Evolutionary conservation across 371 early-diverging fungal species (phyloP).

Genomic region (Batrachochytrium dendrobatidis): DNA sequence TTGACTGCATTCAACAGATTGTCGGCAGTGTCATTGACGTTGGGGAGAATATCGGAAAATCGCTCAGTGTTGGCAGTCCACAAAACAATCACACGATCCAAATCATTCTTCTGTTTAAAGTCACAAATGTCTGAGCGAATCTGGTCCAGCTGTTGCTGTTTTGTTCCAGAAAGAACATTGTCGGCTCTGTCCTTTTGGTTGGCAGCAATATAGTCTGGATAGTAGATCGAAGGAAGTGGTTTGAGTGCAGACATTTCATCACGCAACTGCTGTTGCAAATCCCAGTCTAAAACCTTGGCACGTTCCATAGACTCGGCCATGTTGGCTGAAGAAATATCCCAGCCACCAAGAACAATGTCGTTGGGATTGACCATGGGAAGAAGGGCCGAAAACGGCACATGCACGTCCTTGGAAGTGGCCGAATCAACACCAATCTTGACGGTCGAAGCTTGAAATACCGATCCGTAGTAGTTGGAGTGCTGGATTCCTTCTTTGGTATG

Average conservation of each 20-base stretch:
- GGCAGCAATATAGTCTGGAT: conserved; percentile 84
- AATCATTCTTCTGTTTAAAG: conserved; percentile 75
- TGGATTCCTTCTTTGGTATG: conserved; percentile 87
- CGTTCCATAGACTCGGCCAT: conserved; percentile 88
- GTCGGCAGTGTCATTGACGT: conserved; percentile 93
- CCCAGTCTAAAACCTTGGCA: conserved; percentile 88
- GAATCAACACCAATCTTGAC: conserved; percentile 74
- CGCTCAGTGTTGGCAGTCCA: conserved; percentile 99
- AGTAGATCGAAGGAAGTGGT: conserved; percentile 92
- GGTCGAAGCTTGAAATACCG: conserved; percentile 90
- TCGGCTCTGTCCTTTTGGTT: conserved; percentile 95
- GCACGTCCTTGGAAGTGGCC: conserved; percentile 70
- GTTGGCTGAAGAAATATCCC: conserved; percentile 87
- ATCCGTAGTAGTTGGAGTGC: conserved; percentile 91
- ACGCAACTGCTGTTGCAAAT: conserved; percentile 85
- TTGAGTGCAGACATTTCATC: conserved; percentile 67
- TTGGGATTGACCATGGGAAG: conserved; percentile 94
- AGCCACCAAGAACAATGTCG: conserved; percentile 91
- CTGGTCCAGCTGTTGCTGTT: conserved; percentile 80
- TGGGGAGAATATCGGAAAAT: conserved; percentile 61
- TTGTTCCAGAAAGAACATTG: conserved; percentile 75
- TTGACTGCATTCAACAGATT: conserved; percentile 77
- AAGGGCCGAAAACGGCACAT: conserved; percentile 81
- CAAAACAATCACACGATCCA: conserved; percentile 91
- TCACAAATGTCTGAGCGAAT: conserved; percentile 87